phyloP scores from a whole-genome alignment of 2,329 filamentous ascomycete species.

The Paecilomyces formosus region DNA sequence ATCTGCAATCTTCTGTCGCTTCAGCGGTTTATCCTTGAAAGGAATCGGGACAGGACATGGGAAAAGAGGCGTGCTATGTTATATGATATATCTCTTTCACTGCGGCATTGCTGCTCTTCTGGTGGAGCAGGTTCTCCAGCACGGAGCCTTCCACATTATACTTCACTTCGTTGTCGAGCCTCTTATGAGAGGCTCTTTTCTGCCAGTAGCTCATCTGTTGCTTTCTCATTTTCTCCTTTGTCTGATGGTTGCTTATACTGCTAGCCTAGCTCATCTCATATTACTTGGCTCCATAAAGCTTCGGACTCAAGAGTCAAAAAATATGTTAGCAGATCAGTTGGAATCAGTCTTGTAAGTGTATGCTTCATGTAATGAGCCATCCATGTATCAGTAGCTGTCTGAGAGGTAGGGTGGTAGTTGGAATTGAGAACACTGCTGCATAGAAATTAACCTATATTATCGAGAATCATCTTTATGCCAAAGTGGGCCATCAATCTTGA shows the following conservation, averaged over 20 bases:
- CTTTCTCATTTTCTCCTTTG: not conserved
- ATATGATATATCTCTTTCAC: not conserved
- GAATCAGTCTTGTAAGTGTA: not conserved
- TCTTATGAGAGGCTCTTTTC: constrained; percentile 3
- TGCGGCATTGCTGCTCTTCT: constrained; percentile 3
- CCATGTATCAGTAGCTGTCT: not conserved
- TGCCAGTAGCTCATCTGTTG: not conserved
- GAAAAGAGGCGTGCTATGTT: constrained; percentile 4
- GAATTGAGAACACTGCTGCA: too few species aligned
- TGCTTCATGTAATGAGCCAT: not conserved
- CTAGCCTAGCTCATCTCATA: not conserved
- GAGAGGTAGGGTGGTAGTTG: too few species aligned
- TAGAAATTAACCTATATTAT: too few species aligned
- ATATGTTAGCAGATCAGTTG: not conserved
- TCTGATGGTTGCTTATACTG: not conserved
- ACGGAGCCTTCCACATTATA: constrained; percentile 6
- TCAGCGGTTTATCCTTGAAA: constrained; percentile 2
- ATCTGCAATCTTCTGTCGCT: constrained; percentile 4
- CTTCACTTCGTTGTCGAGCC: constrained; percentile 1
- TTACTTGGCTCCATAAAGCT: not conserved
- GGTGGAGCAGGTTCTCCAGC: constrained; percentile 1
- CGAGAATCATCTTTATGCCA: too few species aligned
- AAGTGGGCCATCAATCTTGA: not conserved
- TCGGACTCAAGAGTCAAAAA: not conserved
- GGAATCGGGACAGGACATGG: constrained; percentile 1